Percentiles rank a stretch among this genome's conserved stretches.
Evolutionary conservation across 2,329 filamentous ascomycete species (phyloP).

Genomic region (Westerdykella aurantiaca): DNA sequence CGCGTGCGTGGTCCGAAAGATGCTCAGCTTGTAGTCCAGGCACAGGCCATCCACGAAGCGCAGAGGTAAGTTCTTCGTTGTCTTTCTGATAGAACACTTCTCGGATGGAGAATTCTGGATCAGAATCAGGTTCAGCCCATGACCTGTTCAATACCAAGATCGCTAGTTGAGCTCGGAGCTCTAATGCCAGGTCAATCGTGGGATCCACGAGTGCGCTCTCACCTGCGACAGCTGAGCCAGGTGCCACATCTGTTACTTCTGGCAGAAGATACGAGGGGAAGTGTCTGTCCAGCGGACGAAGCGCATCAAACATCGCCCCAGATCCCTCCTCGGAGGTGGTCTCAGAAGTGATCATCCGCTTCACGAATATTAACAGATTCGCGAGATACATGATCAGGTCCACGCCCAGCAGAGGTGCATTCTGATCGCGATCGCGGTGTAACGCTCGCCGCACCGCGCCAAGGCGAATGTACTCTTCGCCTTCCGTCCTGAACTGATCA

Average conservation of each 20-base stretch:
- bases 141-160: conserved; percentile 40
- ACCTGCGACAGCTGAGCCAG: conserved; percentile 18
- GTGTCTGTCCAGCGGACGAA: conserved; percentile 28
- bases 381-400: conserved; percentile 41
- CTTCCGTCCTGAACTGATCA: conserved; percentile 33
- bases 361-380: conserved; percentile 42
- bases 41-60: conserved; percentile 33
- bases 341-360: conserved; percentile 31
- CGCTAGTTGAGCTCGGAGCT: conserved; percentile 52
- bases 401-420: conserved; percentile 22
- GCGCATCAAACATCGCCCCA: conserved; percentile 20
- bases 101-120: conserved; percentile 38
- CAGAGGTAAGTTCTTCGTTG: conserved; percentile 5
- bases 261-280: conserved; percentile 35
- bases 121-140: conserved; percentile 27
- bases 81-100: conserved; percentile 39
- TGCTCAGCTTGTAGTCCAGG: conserved; percentile 36
- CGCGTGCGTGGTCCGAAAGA: conserved; percentile 5
- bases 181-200: conserved; percentile 47
- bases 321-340: conserved; percentile 12
- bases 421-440: conserved; percentile 24
- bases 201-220: conserved; percentile 38
- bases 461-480: conserved; percentile 39
- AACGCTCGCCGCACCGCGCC: conserved; percentile 37
- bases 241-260: conserved; percentile 3